Conservation (phyloP, 192 early-diverging fungal genomes). For the Polychytrium aggregatum region DNA sequence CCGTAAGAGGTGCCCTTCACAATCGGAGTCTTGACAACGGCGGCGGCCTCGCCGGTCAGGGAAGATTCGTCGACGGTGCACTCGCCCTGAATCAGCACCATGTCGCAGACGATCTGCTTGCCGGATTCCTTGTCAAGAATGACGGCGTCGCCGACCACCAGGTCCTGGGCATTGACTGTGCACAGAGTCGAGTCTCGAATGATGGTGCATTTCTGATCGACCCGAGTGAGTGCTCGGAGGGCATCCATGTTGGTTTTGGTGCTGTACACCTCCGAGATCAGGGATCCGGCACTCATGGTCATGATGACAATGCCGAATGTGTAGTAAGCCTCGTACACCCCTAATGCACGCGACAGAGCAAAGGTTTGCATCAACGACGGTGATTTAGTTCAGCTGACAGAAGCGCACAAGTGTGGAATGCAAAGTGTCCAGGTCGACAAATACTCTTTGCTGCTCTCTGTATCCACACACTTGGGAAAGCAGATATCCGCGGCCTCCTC, state of each 20-base stretch:
- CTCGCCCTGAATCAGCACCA: slow-evolving; percentile 30
- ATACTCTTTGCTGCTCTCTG: no score
- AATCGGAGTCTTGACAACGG: slow-evolving; percentile 21
- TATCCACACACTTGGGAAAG: no score
- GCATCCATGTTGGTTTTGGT: slow-evolving; percentile 23
- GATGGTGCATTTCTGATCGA: neutral
- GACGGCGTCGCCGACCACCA: slow-evolving; percentile 36
- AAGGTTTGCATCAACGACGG: neutral
- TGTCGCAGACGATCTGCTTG: slow-evolving; percentile 14
- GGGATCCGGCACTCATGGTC: slow-evolving; percentile 16
- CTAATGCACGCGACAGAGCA: slow-evolving; percentile 1
- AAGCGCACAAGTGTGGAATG: no score
- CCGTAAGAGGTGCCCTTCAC: slow-evolving; percentile 1
- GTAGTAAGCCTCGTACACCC: slow-evolving; percentile 25
- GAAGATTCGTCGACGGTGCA: slow-evolving; percentile 23
- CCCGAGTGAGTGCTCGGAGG: slow-evolving; percentile 14
- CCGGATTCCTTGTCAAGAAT: slow-evolving; percentile 5
- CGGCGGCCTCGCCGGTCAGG: slow-evolving; percentile 30
- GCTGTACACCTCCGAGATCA: slow-evolving; percentile 28
- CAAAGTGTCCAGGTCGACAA: no score
- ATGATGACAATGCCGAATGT: slow-evolving; percentile 26
- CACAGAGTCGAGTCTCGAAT: slow-evolving; percentile 7
- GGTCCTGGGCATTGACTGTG: slow-evolving; percentile 5
- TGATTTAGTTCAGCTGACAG: neutral
- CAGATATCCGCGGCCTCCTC: no score